These are phyloP conservation scores for Cryptococcus deneoformans DNA, from an alignment of 1,284 basidiomycete species.

Conservation along the genomic window DNA sequence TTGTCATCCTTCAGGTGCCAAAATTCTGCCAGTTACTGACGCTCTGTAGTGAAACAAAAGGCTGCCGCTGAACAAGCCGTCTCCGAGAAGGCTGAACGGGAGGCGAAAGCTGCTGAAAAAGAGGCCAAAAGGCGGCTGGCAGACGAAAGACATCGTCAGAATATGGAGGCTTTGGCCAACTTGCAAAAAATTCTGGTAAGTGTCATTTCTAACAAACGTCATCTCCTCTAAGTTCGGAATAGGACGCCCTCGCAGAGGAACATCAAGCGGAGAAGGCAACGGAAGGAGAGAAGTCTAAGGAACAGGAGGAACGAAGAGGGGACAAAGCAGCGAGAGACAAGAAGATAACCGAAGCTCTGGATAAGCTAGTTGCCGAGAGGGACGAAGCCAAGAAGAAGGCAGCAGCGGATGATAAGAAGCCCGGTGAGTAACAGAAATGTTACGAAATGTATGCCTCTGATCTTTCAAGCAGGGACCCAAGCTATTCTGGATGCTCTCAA, in stretches of 20 bases:
- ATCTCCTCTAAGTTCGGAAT: not conserved
- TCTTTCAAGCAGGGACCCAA: constrained; percentile 24
- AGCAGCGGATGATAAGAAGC: constrained; percentile 43
- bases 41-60: constrained; percentile 33
- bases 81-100: constrained; percentile 31
- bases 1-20: constrained; percentile 8
- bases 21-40: not conserved
- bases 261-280: constrained; percentile 27
- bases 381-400: constrained; percentile 45
- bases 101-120: constrained; percentile 24
- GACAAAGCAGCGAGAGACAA: constrained; percentile 40
- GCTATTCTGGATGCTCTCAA: constrained; percentile 47
- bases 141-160: constrained; percentile 37
- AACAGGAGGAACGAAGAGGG: constrained; percentile 36
- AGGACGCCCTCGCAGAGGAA: constrained; percentile 39
- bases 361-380: constrained; percentile 38
- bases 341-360: constrained; percentile 43
- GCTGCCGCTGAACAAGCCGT: constrained; percentile 41
- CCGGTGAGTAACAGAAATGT: constrained; percentile 14
- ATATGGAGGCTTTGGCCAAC: constrained; percentile 36
- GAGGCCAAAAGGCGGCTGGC: constrained; percentile 34
- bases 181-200: constrained; percentile 35
- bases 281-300: constrained; percentile 30
- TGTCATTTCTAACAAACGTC: not conserved
- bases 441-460: not conserved